Conservation (phyloP, 2,329 filamentous ascomycete species). For the Diaporthe australafricana region DNA sequence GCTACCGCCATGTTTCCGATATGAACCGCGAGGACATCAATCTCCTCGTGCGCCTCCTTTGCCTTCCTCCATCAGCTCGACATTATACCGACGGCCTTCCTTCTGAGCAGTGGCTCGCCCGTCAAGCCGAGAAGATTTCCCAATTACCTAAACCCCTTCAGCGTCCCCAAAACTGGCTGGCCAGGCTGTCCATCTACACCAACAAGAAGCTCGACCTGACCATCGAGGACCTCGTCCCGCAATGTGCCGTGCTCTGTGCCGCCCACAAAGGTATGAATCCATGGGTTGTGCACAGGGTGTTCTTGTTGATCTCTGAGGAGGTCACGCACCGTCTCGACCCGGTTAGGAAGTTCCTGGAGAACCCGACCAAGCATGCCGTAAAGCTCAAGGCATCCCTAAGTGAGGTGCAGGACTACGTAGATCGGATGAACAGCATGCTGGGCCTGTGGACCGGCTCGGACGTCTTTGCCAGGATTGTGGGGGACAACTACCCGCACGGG, state of each 20-base stretch:
- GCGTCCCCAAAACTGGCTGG: slow-evolving; percentile 48
- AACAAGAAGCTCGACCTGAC: slow-evolving; percentile 33
- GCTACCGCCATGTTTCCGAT: slow-evolving; percentile 42
- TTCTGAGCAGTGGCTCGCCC: slow-evolving; percentile 49
- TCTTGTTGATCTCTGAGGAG: slow-evolving; percentile 55
- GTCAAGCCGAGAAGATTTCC: slow-evolving; percentile 48
- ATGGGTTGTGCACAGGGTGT: slow-evolving; percentile 50
- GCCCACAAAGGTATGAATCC: slow-evolving; percentile 41
- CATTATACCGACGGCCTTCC: slow-evolving; percentile 44
- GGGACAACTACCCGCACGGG: slow-evolving; percentile 31
- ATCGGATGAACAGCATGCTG: slow-evolving; percentile 39
- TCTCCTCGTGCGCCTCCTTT: slow-evolving; percentile 51
- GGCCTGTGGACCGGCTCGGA: slow-evolving; percentile 31
- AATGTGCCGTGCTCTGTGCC: slow-evolving; percentile 41
- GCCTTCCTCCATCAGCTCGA: slow-evolving; percentile 48
- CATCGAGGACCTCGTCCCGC: slow-evolving; percentile 31
- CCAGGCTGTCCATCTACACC: slow-evolving; percentile 40
- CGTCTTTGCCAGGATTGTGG: slow-evolving; percentile 38
- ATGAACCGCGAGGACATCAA: slow-evolving; percentile 44
- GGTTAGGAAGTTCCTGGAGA: slow-evolving; percentile 42
- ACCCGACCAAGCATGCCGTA: slow-evolving; percentile 35
- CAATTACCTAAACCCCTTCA: slow-evolving; percentile 45
- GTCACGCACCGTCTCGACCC: slow-evolving; percentile 48
- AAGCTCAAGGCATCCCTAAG: slow-evolving; percentile 16
- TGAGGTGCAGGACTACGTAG: slow-evolving; percentile 44